These are phyloP conservation scores for Trichoderma harzianum DNA, from an alignment of 2,329 filamentous ascomycete genomes.

Conservation along the genomic window DNA sequence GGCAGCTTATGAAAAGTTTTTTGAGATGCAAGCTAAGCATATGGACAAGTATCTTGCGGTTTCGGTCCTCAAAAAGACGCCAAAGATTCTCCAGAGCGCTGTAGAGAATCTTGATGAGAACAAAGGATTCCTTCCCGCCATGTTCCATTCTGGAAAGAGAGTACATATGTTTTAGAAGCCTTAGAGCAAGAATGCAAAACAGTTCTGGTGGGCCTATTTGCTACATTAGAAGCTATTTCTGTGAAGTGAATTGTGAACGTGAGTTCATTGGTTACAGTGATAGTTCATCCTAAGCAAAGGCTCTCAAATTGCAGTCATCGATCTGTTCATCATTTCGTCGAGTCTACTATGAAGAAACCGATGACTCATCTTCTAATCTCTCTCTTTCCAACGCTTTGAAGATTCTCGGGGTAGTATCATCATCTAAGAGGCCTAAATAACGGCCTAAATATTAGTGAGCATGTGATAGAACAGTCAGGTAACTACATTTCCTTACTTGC, in stretches of 20 bases:
- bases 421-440: background rate
- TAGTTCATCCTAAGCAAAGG: background rate
- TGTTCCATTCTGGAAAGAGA: conserved; percentile 2
- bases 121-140: background rate
- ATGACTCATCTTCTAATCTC: background rate
- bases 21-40: background rate
- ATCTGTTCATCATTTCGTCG: background rate
- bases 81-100: background rate
- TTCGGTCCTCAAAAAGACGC: conserved; percentile 7
- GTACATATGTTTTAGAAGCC: background rate
- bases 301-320: background rate
- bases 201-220: background rate
- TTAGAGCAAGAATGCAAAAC: background rate
- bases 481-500: background rate
- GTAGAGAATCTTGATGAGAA: conserved; percentile 9
- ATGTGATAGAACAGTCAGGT: too few relatives aligned
- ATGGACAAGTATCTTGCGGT: conserved; percentile 1
- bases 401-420: conserved; percentile 1
- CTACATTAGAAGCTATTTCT: background rate
- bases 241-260: background rate
- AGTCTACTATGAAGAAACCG: background rate
- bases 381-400: background rate
- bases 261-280: background rate
- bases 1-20: background rate
- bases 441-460: background rate